Base-by-base conservation (phyloP, 257 asterid species). In the Solanum chiquidenum region DNA sequence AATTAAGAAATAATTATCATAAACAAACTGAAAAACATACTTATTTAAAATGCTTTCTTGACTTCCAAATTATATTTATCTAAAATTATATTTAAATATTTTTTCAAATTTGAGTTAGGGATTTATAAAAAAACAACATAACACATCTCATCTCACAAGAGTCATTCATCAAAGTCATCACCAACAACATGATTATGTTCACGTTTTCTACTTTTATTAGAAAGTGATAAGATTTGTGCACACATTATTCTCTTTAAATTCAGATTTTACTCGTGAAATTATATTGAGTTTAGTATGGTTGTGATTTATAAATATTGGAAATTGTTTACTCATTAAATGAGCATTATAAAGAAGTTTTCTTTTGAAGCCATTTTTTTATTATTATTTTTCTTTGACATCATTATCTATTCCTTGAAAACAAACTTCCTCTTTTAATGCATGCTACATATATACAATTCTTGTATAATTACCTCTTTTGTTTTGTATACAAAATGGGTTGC, bases 391-490 rank as follows among this genome's bases (percentile, higher is more conserved):
- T 46, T 46, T 46, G 85, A 8, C 3, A 44, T 12, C 85, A 27
- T 80, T 44, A 80, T 80, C 23, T 33, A n/a, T 49, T 9, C 40
- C 68, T 80, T 27, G 3, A 46, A 80, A 77, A 80, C 27, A 46
- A 16, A 27, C 25, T 9, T 44, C 52, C 9, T 46, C 27, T 46
- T 80, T 46, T 27, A 46, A 46, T 44, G 66, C 40, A 80, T 46
- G 85, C 9, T 4, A 55, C 64, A 55, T 20, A 79, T 44, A 79
- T 42, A 80, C 9, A 29, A 46, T 29, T 46, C 42, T 80, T 44
- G n/a, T 46, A 46, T 29, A 21, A 10, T 82, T 82, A 4, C 69
- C 18, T 31, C 11, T 82, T 82, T 82, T 82, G 86, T 82, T 82
- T 34, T 82, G 31, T 20, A 49, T 82, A 5, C 10, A 29, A 49